Evolutionary conservation across 257 asterid species (phyloP).

Genomic region (Plantago ovata): DNA sequence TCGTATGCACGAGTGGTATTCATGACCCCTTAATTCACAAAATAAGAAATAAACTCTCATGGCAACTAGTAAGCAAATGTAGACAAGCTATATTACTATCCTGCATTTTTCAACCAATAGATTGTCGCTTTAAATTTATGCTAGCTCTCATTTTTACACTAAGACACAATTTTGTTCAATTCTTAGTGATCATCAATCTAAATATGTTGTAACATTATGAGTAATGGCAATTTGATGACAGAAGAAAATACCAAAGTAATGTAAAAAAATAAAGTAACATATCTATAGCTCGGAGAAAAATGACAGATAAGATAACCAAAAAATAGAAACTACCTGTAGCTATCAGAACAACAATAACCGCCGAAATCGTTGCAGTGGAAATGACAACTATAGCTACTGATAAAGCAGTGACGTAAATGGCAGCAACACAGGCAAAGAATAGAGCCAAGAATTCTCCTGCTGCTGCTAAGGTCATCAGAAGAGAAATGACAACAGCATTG

Average conservation of each 20-base stretch:
- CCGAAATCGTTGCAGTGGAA: constrained; percentile 47
- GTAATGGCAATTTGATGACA: background rate
- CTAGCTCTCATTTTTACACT: background rate
- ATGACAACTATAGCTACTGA: constrained; percentile 50
- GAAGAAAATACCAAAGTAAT: too few relatives aligned
- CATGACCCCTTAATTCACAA: background rate
- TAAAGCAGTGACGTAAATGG: constrained; percentile 66
- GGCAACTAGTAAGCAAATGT: too few relatives aligned
- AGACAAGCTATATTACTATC: too few relatives aligned
- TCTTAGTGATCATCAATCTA: too few relatives aligned
- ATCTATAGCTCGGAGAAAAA: background rate
- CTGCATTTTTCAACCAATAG: too few relatives aligned
- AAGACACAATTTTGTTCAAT: background rate
- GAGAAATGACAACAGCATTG: constrained; percentile 49
- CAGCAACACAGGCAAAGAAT: constrained; percentile 24
- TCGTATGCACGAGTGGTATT: background rate
- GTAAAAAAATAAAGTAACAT: background rate
- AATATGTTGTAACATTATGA: background rate
- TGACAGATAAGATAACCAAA: background rate
- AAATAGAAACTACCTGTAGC: constrained; percentile 49
- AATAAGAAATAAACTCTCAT: too few relatives aligned
- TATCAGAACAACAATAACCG: constrained; percentile 50
- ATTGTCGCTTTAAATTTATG: too few relatives aligned
- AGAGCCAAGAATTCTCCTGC: constrained; percentile 3
- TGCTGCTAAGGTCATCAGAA: background rate